Evolutionary conservation across 441 rosid genomes (phyloP), one percentile per base, ranked within the genome.

Genomic region (Arabidopsis hybrid): DNA sequence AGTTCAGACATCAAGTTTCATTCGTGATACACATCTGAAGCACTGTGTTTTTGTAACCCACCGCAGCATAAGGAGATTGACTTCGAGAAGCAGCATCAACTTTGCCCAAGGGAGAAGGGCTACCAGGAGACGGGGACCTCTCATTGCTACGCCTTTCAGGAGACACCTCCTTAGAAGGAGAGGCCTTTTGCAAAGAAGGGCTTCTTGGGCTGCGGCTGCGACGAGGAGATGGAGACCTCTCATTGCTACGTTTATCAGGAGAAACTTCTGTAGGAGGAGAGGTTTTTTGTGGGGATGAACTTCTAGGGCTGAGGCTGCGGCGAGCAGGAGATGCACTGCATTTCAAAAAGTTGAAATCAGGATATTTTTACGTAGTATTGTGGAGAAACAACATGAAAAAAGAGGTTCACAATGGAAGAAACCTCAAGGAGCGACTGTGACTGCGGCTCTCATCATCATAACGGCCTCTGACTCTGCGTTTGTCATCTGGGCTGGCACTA

Each of bases 371-470:
- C 12, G 31, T 26, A 4, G 21, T 45, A 6, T 2, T 47, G 35
- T n/a, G 40, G 36, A 50, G 29, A 38, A 69, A 65, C 46, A 70
- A 55, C 21, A 18, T 21, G 7, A 18, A n/a, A 2, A 56, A 26
- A 26, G 4, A 40, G n/a, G 47, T 16, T 58, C 5, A n/a, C 7
- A 63, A 74, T 18, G 47, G 39, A 45, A 35, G 75, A 81, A 31
- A 87, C 92, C 95, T 89, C 65, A 77, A 67, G 7, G 92, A 87
- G 55, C 75, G 86, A 72, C 95, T 87, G 46, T 65, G 73, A 69
- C 90, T 83, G 34, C 82, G 84, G 14, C 84, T 81, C 43, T 82
- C 92, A 70, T 86, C 85, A 71, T 89, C 87, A 82, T 86, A 84
- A 61, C 82, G 83, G 26, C 84, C 84, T 77, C 85, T 83, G 64